Conservation (phyloP, 148 eudicot species). For the Beta vulgaris region DNA sequence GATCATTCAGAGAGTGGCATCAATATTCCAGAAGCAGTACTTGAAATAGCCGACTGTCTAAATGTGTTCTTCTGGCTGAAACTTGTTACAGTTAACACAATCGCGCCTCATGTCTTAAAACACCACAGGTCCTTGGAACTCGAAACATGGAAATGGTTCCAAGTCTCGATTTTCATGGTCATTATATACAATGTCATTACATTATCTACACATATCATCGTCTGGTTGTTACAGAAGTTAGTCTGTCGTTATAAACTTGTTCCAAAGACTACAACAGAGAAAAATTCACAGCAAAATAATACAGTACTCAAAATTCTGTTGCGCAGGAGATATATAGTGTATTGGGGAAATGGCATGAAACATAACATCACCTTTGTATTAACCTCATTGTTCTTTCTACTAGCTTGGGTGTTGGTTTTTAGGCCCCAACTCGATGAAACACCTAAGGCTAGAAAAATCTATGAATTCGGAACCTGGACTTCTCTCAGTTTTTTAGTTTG, state of each 20-base stretch:
- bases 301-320: no score
- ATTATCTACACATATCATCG: background rate
- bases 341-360: slow-evolving; percentile 2
- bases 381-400: background rate
- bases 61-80: background rate
- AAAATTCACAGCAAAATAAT: no score
- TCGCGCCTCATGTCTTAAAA: no score
- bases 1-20: background rate
- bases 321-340: background rate
- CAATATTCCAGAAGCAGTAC: background rate
- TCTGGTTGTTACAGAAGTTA: slow-evolving; percentile 9
- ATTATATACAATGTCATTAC: background rate
- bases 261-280: no score
- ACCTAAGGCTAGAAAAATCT: background rate
- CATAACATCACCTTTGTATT: background rate
- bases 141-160: background rate
- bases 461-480: slow-evolving; percentile 11
- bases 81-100: background rate
- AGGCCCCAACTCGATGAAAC: background rate
- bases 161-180: background rate
- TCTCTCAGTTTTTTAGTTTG: slow-evolving; percentile 6
- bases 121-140: slow-evolving; percentile 1
- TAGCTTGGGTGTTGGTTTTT: slow-evolving; percentile 21
- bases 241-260: no score
- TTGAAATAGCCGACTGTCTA: slow-evolving; percentile 2